Evolutionary conservation across 768 basidiomycete genomes (phyloP).

Genomic region (Kwoniella bestiolae): DNA sequence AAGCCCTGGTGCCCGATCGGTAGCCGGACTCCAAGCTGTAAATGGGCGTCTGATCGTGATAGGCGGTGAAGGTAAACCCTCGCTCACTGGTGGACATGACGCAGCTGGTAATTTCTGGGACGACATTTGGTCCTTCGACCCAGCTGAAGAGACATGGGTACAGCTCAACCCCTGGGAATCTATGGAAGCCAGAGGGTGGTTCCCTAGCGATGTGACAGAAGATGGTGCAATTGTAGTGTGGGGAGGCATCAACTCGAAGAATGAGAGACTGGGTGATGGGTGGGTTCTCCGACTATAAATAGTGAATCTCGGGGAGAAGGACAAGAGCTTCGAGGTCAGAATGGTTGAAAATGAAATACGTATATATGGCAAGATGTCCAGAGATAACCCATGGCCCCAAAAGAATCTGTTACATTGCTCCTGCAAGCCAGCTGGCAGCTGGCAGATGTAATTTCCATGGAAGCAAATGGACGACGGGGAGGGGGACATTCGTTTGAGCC

Average conservation of each 20-base stretch:
- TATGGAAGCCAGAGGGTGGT: conserved; percentile 60
- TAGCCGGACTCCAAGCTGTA: conserved; percentile 23
- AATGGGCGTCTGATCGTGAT: conserved; percentile 18
- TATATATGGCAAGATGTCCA: too few species aligned
- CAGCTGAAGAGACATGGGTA: conserved; percentile 6
- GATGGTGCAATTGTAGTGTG: conserved; percentile 55
- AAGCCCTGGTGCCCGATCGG: conserved; percentile 32
- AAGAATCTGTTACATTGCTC: too few species aligned
- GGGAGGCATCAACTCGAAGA: conserved; percentile 60
- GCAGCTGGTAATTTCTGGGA: conserved; percentile 41
- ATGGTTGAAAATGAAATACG: too few species aligned
- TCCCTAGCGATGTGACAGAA: conserved; percentile 55
- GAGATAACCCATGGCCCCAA: too few species aligned
- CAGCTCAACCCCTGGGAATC: conserved; percentile 1
- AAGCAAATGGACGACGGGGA: neutral
- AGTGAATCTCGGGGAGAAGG: too few species aligned
- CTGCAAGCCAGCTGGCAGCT: too few species aligned
- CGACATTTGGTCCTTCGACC: conserved; percentile 34
- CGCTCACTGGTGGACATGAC: conserved; percentile 40
- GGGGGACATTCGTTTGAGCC: neutral
- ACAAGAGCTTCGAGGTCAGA: neutral
- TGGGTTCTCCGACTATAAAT: conserved; percentile 54
- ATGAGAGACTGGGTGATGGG: conserved; percentile 60
- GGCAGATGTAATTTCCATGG: too few species aligned
- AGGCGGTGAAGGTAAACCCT: conserved; percentile 42